Conservation (phyloP, 164 flowering plant species). For the Hamamelis virginiana region DNA sequence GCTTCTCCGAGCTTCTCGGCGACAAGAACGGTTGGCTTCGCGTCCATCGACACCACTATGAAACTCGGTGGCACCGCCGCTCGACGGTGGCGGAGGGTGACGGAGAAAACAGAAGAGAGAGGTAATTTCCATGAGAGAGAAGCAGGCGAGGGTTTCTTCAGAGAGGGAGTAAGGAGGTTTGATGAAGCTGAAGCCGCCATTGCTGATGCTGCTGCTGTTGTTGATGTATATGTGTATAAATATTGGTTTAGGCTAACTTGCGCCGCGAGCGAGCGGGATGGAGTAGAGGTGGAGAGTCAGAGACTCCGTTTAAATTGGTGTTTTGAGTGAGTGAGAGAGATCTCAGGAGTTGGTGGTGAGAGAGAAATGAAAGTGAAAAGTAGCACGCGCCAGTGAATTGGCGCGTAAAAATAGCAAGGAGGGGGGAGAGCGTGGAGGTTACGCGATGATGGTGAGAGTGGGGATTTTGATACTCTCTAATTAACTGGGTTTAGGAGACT, state of each 20-base stretch:
- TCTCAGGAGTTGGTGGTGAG: background rate
- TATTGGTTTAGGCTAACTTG: too few relatives aligned
- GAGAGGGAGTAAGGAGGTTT: slow-evolving; percentile 23
- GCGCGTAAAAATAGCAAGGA: slow-evolving; percentile 4
- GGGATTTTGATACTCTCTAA: too few relatives aligned
- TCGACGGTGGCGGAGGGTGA: slow-evolving; percentile 14
- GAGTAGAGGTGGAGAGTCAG: too few relatives aligned
- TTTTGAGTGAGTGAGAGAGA: too few relatives aligned
- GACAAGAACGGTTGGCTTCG: slow-evolving; percentile 84
- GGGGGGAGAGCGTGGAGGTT: background rate
- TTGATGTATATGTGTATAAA: too few relatives aligned
- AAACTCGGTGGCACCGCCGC: slow-evolving; percentile 1
- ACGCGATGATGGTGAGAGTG: too few relatives aligned
- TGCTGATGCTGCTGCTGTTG: background rate
- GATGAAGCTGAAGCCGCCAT: slow-evolving; percentile 40
- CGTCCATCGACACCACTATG: slow-evolving; percentile 26
- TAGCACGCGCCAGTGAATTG: background rate
- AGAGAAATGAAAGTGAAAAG: background rate
- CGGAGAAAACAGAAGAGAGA: slow-evolving; percentile 25
- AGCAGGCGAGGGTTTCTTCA: slow-evolving; percentile 15
- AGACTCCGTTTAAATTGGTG: too few relatives aligned
- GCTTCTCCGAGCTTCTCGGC: slow-evolving; percentile 87
- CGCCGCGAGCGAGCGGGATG: too few relatives aligned
- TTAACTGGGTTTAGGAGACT: too few relatives aligned
- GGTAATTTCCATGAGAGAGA: slow-evolving; percentile 25